Conservation (phyloP, 371 early-diverging fungal species). For the Dichotomocladium elegans region DNA sequence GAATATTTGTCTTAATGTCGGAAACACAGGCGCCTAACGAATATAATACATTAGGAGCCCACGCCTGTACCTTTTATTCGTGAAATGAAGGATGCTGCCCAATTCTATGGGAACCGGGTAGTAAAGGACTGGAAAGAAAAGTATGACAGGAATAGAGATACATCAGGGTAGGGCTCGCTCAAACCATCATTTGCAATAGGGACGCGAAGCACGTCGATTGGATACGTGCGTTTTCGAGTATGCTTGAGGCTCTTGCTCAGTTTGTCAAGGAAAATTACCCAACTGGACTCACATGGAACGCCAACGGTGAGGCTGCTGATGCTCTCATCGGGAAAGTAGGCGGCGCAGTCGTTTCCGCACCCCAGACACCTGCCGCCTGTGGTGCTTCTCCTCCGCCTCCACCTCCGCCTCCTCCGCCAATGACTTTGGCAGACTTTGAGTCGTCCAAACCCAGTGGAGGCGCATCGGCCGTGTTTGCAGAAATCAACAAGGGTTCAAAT, state of each 20-base stretch:
- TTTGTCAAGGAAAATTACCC: constrained; percentile 90
- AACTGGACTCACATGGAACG: constrained; percentile 92
- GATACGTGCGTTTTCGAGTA: constrained; percentile 63
- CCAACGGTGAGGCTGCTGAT: constrained; percentile 67
- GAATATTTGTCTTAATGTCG: no score
- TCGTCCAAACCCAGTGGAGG: constrained; percentile 21
- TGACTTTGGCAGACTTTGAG: constrained; percentile 33
- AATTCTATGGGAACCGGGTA: constrained; percentile 90
- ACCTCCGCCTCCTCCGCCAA: constrained; percentile 67
- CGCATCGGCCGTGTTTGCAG: constrained; percentile 77
- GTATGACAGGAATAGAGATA: constrained; percentile 46
- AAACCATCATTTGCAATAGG: constrained; percentile 30
- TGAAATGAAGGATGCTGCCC: constrained; percentile 89
- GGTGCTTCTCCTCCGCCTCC: constrained; percentile 62
- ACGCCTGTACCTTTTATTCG: constrained; percentile 84
- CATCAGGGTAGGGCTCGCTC: no score
- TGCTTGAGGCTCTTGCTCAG: constrained; percentile 70
- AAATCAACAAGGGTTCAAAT: constrained; percentile 78
- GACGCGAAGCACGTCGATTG: constrained; percentile 82
- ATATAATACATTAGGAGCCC: constrained; percentile 61
- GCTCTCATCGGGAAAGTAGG: constrained; percentile 31
- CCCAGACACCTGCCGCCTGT: constrained; percentile 48
- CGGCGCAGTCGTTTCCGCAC: constrained; percentile 41
- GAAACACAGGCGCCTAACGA: not conserved
- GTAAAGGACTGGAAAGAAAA: constrained; percentile 88